Percentiles rank a stretch among this genome's conserved stretches.
These are phyloP conservation scores for Hypoxylon sp. DNA, from an alignment of 2,329 filamentous ascomycete species.

Conservation along the genomic window DNA sequence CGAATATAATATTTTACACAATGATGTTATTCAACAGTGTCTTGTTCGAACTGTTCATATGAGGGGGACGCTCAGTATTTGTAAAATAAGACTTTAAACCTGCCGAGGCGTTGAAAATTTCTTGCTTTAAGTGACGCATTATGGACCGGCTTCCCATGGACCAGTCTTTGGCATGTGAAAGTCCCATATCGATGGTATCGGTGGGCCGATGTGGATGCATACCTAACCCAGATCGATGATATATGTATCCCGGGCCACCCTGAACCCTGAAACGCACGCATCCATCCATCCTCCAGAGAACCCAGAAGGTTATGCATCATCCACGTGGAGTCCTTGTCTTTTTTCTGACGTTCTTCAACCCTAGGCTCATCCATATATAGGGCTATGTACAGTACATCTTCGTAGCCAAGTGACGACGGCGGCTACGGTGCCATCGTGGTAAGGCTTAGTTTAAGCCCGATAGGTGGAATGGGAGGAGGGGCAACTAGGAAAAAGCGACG, in stretches of 20 bases:
- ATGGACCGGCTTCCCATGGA: too few relatives aligned
- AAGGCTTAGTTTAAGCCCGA: background rate
- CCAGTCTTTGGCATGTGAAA: constrained; percentile 36
- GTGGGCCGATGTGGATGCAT: constrained; percentile 12
- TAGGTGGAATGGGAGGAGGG: background rate
- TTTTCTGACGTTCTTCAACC: too few relatives aligned
- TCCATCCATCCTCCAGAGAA: background rate
- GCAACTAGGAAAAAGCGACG: background rate
- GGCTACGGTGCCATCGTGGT: background rate
- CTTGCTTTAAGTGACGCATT: background rate
- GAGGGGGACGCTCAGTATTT: background rate
- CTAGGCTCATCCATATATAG: background rate
- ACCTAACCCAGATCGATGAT: constrained; percentile 7
- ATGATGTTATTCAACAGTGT: background rate
- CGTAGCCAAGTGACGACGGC: background rate
- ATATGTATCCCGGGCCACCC: background rate
- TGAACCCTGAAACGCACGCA: background rate
- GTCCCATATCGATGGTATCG: background rate
- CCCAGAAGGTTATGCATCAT: background rate
- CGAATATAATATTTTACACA: background rate
- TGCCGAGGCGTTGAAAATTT: background rate
- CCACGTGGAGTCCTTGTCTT: background rate
- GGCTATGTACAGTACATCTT: too few relatives aligned
- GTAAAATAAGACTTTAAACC: background rate
- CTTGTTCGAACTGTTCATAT: background rate